phyloP scores from a whole-genome alignment of 164 flowering plant genomes.

The Nymphaea colorata region DNA sequence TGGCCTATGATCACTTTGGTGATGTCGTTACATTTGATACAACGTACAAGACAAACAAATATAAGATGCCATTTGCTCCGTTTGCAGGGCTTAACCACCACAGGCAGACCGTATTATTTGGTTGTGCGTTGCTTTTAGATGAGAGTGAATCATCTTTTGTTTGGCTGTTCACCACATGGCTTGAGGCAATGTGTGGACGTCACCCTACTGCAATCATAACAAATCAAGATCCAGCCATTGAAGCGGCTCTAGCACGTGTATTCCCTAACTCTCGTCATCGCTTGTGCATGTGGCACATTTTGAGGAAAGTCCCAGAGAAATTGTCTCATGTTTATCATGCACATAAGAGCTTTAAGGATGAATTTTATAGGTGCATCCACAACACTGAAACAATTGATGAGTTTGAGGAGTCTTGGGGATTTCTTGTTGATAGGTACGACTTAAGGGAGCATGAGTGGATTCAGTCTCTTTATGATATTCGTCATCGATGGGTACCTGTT shows the following conservation, averaged over 20 bases:
- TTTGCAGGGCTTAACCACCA: slow-evolving; percentile 12
- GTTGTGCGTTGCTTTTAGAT: slow-evolving; percentile 9
- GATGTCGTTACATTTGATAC: slow-evolving; percentile 10
- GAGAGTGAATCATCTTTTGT: slow-evolving; percentile 7
- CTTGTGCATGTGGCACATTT: slow-evolving; percentile 5
- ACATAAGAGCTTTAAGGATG: slow-evolving; percentile 2
- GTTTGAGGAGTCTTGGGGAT: slow-evolving; percentile 7
- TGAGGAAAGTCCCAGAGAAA: slow-evolving; percentile 3
- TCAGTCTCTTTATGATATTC: slow-evolving; percentile 3
- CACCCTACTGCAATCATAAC: slow-evolving; percentile 8
- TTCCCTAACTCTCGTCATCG: slow-evolving; percentile 7
- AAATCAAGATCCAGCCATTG: slow-evolving; percentile 4
- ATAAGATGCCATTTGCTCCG: slow-evolving; percentile 5
- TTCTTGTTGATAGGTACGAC: slow-evolving; percentile 3
- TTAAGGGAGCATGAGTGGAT: slow-evolving; percentile 7
- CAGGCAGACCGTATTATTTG: slow-evolving; percentile 6
- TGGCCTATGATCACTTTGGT: slow-evolving; percentile 8
- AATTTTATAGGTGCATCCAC: slow-evolving; percentile 6
- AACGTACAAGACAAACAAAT: slow-evolving; percentile 6
- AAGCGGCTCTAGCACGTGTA: slow-evolving; percentile 7
- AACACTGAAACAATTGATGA: slow-evolving; percentile 2
- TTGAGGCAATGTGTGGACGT: slow-evolving; percentile 9
- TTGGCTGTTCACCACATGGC: slow-evolving; percentile 11
- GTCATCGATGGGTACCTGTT: slow-evolving; percentile 7
- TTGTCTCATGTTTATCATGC: background rate